Base-by-base conservation (phyloP, 306 rosid species). In the Pterocarpus santalinus region DNA sequence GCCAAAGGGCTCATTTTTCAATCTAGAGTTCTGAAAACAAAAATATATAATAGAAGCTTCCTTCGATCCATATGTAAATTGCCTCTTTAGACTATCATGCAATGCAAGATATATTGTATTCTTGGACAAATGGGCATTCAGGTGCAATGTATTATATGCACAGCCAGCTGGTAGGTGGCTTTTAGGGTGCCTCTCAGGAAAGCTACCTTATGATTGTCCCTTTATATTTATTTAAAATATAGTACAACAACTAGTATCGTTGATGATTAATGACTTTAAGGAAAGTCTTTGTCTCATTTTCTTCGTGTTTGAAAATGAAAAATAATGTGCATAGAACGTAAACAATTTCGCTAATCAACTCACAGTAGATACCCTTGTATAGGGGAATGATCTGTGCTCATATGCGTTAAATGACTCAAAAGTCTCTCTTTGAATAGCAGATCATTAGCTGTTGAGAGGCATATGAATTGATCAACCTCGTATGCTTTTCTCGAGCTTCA, bases 301-400 rank as follows among this genome's bases (percentile, higher is more conserved):
- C 46, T 66, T 55, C 5, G 7, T 78, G 67, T 38, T 67, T 38
- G 49, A 61, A 28, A 78, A 38, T 67, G 36, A 55, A 66, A 77
- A 78, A 28, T 9, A 47, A 69, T 69, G 35, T 5, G 39, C 30
- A 41, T 66, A 41, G 44, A 4, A 39, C n/a, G 71, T 16, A 7
- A 16, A 65, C 51, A 39, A 64, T 65, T 66, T 35, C 53, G 34
- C 53, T 39, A 66, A 7, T n/a, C 32, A 36, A 65, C 30, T 36
- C 6, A 33, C 2, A 12, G 2, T 5, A 33, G 46, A 34, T 34
- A 33, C 35, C 62, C 62, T 17, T 17, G 33, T 56, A 22, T 4
- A 16, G 34, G 64, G 14, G 64, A 32, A 58, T 22, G 65, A 58
- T 9, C 34, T 58, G 13, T 58, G 4, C 15, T 64, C 44, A 6